These are phyloP conservation scores for Ogataea ramenticola DNA, from an alignment of 805 yeast species.

Conservation along the genomic window DNA sequence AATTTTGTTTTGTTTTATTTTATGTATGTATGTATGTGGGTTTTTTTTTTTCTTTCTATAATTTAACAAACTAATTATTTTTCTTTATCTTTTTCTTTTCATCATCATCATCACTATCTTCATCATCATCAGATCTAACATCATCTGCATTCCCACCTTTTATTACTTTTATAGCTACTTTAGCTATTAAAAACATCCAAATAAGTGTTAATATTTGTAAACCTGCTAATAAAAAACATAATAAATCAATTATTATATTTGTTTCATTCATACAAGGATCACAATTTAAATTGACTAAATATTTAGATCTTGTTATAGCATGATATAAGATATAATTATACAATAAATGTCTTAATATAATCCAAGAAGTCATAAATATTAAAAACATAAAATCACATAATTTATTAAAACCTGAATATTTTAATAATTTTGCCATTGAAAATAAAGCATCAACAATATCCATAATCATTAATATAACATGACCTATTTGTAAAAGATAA, in stretches of 20 bases:
- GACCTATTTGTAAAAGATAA: conserved; percentile 72
- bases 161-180: conserved; percentile 63
- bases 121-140: conserved; percentile 77
- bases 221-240: conserved; percentile 51
- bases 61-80: background rate
- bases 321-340: conserved; percentile 63
- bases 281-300: conserved; percentile 35
- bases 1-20: too few relatives aligned
- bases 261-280: conserved; percentile 56
- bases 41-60: background rate
- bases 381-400: conserved; percentile 66
- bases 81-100: background rate
- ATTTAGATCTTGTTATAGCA: conserved; percentile 39
- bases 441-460: conserved; percentile 74
- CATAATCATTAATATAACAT: conserved; percentile 71
- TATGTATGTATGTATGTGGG: background rate
- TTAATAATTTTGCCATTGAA: conserved; percentile 67
- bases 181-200: conserved; percentile 71
- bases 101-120: conserved; percentile 20
- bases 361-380: conserved; percentile 62
- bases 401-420: conserved; percentile 55
- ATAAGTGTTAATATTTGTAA: conserved; percentile 58
- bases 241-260: conserved; percentile 33
- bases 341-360: conserved; percentile 62
- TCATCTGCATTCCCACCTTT: conserved; percentile 79